Base-by-base conservation (phyloP, 2,329 filamentous ascomycete genomes). In the Pseudogymnoascus sp. region DNA sequence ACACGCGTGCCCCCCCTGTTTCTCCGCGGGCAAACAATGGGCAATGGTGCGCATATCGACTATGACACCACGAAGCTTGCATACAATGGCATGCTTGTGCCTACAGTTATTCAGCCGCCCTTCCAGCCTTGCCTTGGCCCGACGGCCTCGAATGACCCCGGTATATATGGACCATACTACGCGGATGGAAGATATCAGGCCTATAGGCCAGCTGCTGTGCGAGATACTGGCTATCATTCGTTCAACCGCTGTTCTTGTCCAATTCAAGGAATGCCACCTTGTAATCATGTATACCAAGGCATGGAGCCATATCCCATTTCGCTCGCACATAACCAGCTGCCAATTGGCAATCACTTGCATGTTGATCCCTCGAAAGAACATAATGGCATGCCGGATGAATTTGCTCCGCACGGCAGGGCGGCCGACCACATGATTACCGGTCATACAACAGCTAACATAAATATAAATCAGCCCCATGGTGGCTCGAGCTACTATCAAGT, bases 131-230 rank as follows among this genome's bases (percentile, higher is more conserved):
- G 78, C 61, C 73, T 81, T 58, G 82, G 82, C 2, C 82, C 82
- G 29, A 84, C 83, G 6, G 81, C 81, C 31, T 80, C 82, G 1
- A 82, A 82, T 60, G 79, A 79, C 31, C 77, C 79, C 61, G 81
- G 81, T 7, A 77, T 80, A 4, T 85, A 82, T 71, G 83, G 83
- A 0, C 82, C 82, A 29, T 85, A 85, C 68, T 86, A 82, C 82
- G 82, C 83, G 17, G 81, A 85, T 74, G 83, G 83, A n/a, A 81
- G 81, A 47, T 73, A 68, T 60, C 66, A 69, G 15, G 70, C 83
- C 10, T 85, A 85, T 70, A 77, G 82, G 63, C 82, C 83, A 10
- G 81, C 82, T 36, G 81, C 82, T 5, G 73, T 82, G 63, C 76
- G 80, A 63, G 81, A 84, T 70, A 76, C 79, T 50, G 77, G 79